phyloP scores from a whole-genome alignment of 352 stramenopile species.

The Phytophthora rubi region DNA sequence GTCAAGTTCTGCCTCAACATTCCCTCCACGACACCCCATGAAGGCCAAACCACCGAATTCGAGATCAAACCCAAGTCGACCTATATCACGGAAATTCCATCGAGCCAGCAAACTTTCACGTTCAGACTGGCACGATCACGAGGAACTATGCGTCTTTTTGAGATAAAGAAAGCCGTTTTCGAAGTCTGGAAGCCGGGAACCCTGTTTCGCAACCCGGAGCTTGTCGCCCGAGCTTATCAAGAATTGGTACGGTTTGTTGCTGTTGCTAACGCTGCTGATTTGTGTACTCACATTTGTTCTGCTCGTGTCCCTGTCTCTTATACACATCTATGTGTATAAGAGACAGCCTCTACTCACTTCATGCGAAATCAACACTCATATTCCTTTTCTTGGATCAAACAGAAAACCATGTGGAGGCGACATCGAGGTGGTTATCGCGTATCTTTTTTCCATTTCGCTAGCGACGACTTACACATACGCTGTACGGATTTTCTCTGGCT shows the following conservation, averaged over 20 bases:
- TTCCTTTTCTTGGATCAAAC: constrained; percentile 76
- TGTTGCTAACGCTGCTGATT: not conserved
- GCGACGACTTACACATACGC: not conserved
- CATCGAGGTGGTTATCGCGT: constrained; percentile 52
- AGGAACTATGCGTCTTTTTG: constrained; percentile 76
- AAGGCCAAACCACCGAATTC: constrained; percentile 60
- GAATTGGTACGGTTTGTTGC: constrained; percentile 51
- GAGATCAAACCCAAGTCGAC: constrained; percentile 39
- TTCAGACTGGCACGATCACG: constrained; percentile 67
- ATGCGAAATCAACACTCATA: constrained; percentile 54
- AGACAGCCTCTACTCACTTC: constrained; percentile 55
- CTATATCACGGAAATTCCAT: constrained; percentile 33
- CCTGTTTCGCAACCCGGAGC: constrained; percentile 69
- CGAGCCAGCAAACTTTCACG: constrained; percentile 38
- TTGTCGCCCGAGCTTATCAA: constrained; percentile 70
- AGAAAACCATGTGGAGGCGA: constrained; percentile 69
- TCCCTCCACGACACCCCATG: constrained; percentile 56
- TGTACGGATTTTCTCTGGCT: not conserved
- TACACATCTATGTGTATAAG: too few species aligned
- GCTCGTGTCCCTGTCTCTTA: too few species aligned
- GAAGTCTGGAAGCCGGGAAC: constrained; percentile 76
- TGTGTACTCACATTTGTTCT: not conserved
- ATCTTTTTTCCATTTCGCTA: constrained; percentile 1
- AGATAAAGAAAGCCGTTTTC: constrained; percentile 82
- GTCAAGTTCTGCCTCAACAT: constrained; percentile 84